These are phyloP conservation scores for cucumber (Cucumis sativus) DNA, from an alignment of 306 rosid species.

Conservation along the genomic window Cucumber_9930_V3 NC_026657.2:27979501-27980000, in stretches of 20 bases:
- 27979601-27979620: conserved; percentile 54
- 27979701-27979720: conserved; percentile 74
- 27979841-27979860: conserved; percentile 80
- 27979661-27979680: conserved; percentile 31
- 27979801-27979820: conserved; percentile 66
- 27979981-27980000: conserved; percentile 28
- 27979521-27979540: conserved; percentile 37
- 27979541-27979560: conserved; percentile 31
- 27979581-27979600: conserved; percentile 25
- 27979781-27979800: conserved; percentile 67
- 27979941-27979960: conserved; percentile 49
- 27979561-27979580: conserved; percentile 34
- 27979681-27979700: conserved; percentile 37
- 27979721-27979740: conserved; percentile 52
- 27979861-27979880: conserved; percentile 84
- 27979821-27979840: conserved; percentile 56
- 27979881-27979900: conserved; percentile 96
- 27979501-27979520: conserved; percentile 29
- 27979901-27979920: conserved; percentile 85
- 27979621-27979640: conserved; percentile 35
- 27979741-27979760: conserved; percentile 30
- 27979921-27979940: conserved; percentile 53
- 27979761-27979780: conserved; percentile 46
- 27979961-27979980: conserved; percentile 32
- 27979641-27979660: conserved; percentile 20